Evolutionary conservation across 2,329 filamentous ascomycete genomes (phyloP).

Genomic region (Diplodia sapinea): DNA sequence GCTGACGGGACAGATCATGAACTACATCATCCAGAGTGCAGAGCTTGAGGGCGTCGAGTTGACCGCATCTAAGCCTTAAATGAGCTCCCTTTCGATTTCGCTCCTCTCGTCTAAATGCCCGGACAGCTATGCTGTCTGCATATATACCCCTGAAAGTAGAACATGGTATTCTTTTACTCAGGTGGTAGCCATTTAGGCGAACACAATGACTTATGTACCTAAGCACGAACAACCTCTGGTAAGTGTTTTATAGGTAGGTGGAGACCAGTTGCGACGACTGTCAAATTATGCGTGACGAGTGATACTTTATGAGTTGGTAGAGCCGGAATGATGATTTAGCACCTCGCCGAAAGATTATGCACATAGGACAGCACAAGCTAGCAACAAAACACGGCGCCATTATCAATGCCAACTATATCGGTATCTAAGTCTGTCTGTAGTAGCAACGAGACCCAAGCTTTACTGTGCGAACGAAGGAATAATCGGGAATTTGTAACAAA

Average conservation of each 20-base stretch:
- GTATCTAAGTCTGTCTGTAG: neutral
- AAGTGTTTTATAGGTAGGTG: neutral
- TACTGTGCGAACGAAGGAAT: neutral
- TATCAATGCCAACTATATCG: neutral
- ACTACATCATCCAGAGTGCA: slow-evolving; percentile 77
- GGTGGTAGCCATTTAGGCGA: neutral
- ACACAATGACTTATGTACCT: neutral
- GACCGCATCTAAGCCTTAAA: neutral
- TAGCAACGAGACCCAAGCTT: neutral
- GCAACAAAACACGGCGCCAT: neutral
- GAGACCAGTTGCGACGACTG: neutral
- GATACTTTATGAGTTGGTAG: neutral
- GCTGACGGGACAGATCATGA: slow-evolving; percentile 39
- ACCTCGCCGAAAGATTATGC: neutral
- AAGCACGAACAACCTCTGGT: neutral
- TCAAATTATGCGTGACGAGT: neutral
- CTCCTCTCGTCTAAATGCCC: neutral
- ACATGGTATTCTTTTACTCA: neutral
- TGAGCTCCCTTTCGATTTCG: neutral
- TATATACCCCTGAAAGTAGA: slow-evolving; percentile 2
- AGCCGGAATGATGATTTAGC: neutral
- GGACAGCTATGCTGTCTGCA: neutral
- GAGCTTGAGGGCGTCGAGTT: slow-evolving; percentile 84
- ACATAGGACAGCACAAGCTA: neutral
- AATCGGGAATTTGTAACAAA: neutral